Evolutionary conservation across 2,329 filamentous ascomycete genomes (phyloP), one percentile per base, ranked within the genome.

Genomic region (Clonostachys rosea): DNA sequence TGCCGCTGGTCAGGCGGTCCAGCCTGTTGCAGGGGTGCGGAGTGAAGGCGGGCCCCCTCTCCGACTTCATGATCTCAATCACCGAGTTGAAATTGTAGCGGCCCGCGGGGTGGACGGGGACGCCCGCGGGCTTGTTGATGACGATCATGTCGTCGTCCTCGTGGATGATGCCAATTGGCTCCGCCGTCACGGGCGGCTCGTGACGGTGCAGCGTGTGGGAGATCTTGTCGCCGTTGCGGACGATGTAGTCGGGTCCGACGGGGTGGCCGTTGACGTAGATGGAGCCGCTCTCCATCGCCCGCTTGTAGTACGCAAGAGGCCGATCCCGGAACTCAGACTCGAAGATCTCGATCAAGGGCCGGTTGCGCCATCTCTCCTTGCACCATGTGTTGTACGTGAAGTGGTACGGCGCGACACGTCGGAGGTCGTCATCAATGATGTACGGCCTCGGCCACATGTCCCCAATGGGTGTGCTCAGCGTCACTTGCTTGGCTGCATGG

Each of bases 41-140:
- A 45, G 76, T 63, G 62, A 81, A 84, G 30, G 68, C 65, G 18
- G 67, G 65, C 0, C 77, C 74, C 36, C 82, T 73, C 60, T 96
- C 87, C 3, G 88, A 81, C 56, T 88, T 85, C 81, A 99, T 86
- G 55, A 99, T 96, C 72, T 97, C 91, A 37, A 95, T 79, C 42
- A 99, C 81, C 1, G 89, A 92, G 69, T 99, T 99, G 75, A 87
- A 95, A 65, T 92, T 91, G 73, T 99, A 99, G 43, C 94, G 84
- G 6, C 94, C 94, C 1, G 94, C 92, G 6, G 94, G 89, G 65
- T 99, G 94, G 1, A 99, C 94, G 0, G 94, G 94, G 39, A 99
- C 85, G 7, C 94, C 94, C 1, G 92, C 87, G 1, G 94, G 94
- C 67, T 99, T 99, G 71, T 96, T 91, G 64, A 99, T 95, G 51